Base-by-base conservation (phyloP, 164 flowering plant species). In the Liquidambar formosana region DNA sequence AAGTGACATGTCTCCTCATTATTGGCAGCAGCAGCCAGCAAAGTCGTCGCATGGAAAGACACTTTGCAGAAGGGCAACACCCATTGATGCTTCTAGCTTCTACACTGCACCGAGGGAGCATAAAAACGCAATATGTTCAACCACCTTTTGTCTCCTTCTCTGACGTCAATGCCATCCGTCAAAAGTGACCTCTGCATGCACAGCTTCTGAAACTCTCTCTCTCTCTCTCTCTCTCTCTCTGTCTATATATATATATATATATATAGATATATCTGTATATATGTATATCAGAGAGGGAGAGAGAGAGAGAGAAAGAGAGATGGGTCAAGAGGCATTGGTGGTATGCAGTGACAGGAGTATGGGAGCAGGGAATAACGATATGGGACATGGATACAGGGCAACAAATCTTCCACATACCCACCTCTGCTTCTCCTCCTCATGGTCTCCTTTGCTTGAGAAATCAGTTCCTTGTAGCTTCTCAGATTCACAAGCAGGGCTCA, bases 401-500 rank as follows among this genome's bases (percentile, higher is more conserved):
- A 41, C 77, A 65, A 10, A 72, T 84, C 22, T 76, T 85, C 10
- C 89, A 76, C 68, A 82, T 88, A 49, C 85, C 89, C 19, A 81
- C 83, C 18, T 85, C 85, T 68, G 89, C 89, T 65, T 84, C 89
- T 33, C 73, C 84, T 57, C 76, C 78, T 49, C 76, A 73, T 66
- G 92, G 92, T 1, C 54, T 84, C 21, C n/a, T 84, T 51, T 82
- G 84, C 61, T 65, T 88, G 65, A 75, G 69, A 19, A 71, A 88
- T 56, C 84, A 80, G 26, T 80, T 69, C 46, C 81, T 85, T 68
- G 84, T 80, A 1, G 92, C 88, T 58, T 84, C 92, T 63, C 88
- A 85, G 71, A 63, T 75, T 28, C 80, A 78, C 53, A 84, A 59
- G 47, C 83, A 81, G 52, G 83, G 88, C 0, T 85, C 88, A 0